Percentiles rank a stretch among this genome's conserved stretches.
These are phyloP conservation scores for Leccinum fallax DNA, from an alignment of 1,284 basidiomycete genomes.

Conservation along the genomic window DNA sequence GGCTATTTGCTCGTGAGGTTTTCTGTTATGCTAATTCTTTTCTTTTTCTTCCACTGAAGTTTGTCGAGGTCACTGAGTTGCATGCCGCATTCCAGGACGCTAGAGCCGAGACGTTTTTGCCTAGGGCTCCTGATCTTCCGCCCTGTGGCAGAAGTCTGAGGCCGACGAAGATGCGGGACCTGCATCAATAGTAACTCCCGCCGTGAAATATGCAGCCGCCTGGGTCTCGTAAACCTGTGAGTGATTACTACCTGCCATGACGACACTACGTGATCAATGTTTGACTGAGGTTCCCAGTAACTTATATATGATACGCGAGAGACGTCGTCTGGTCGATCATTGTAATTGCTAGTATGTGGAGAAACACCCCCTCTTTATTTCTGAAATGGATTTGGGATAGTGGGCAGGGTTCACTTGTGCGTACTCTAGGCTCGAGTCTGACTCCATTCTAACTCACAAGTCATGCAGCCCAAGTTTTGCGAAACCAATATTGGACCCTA, in stretches of 20 bases:
- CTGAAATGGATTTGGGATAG: not conserved
- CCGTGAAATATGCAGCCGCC: not conserved
- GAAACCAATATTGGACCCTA: not conserved
- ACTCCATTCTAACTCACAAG: not conserved
- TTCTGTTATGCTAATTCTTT: conserved; percentile 8
- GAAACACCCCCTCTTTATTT: not conserved
- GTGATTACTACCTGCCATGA: not conserved
- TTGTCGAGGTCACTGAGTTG: conserved; percentile 28
- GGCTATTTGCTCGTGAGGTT: not conserved
- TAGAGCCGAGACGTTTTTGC: conserved; percentile 31
- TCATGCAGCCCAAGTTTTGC: not conserved
- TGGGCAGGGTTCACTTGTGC: not conserved
- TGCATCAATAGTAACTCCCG: not conserved
- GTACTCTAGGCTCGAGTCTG: not conserved
- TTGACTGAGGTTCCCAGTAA: not conserved
- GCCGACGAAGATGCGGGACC: not conserved
- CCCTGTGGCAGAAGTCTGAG: conserved; percentile 2
- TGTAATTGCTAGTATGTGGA: not conserved
- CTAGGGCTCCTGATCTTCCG: conserved; percentile 29
- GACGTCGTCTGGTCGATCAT: not conserved
- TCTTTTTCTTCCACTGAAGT: conserved; percentile 17
- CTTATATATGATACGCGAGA: not conserved
- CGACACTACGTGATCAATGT: not conserved
- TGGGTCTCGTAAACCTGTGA: not conserved
- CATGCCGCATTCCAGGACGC: conserved; percentile 36